Base-by-base conservation (phyloP, 2,329 filamentous ascomycete species). In the Cercospora janseana region DNA sequence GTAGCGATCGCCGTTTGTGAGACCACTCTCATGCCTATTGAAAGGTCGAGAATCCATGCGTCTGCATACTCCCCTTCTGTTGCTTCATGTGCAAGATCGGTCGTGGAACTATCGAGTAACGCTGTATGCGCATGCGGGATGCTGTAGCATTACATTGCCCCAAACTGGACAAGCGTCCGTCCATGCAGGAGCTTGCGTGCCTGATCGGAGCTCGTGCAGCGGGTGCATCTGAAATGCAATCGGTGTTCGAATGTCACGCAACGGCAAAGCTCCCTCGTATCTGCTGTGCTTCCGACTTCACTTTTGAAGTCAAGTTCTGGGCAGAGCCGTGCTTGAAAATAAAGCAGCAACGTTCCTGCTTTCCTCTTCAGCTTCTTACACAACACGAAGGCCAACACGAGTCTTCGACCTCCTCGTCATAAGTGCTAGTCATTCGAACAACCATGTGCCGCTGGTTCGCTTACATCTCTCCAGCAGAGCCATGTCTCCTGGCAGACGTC, bases 401-500 rank as follows among this genome's bases (percentile, higher is more conserved):
- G n/a, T n/a, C n/a, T 8, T 16, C 12, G 10, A 26, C 15, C 20
- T 4, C 23, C 16, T 24, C 20, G 12, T 3, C 21, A 40, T n/a
- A 21, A 40, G n/a, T n/a, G n/a, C 6, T 23, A 40, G 20, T 26
- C 21, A 24, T 38, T 21, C 10, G 4, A 26, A n/a, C 2, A 5
- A 24, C n/a, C 2, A 51, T 51, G 48, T 51, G 48, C 65, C 74
- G 77, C 29, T 79, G 76, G 76, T 79, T 79, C 56, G 76, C 75
- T 10, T 79, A 79, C 59, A 72, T 80, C 49, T 77, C 75, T 2
- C 69, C 70, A 1, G 68, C 65, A 0, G 77, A 80, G 65, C 72
- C 74, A 6, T 77, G 74, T 60, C 72, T 80, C 45, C 69, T 80
- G 9, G 74, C 75, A 46, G 77, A 80, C 57, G 75, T 79, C 24